Conservation (phyloP, 345 rosid genomes). For the Aethionema arabicum region DNA sequence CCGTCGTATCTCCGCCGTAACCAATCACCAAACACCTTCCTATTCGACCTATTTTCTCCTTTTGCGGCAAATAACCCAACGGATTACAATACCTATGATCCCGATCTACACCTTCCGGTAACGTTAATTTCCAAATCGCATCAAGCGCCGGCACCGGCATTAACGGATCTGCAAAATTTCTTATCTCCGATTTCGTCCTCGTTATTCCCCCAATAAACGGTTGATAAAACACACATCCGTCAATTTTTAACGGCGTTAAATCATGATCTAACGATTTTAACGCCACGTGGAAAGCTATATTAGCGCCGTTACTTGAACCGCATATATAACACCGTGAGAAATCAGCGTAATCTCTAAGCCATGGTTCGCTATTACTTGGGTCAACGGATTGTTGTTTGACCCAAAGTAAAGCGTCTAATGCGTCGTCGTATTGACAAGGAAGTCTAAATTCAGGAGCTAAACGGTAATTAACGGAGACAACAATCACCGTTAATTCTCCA, state of each 20-base stretch:
- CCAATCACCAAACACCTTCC: conserved; percentile 43
- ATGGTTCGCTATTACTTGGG: conserved; percentile 32
- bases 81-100: conserved; percentile 46
- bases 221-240: conserved; percentile 37
- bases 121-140: conserved; percentile 33
- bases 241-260: conserved; percentile 37
- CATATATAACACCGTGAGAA: conserved; percentile 39
- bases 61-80: conserved; percentile 29
- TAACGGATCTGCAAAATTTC: conserved; percentile 30
- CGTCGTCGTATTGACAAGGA: conserved; percentile 42
- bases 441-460: conserved; percentile 41
- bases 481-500: conserved; percentile 30
- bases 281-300: conserved; percentile 38
- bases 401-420: conserved; percentile 36
- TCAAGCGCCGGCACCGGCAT: conserved; percentile 42
- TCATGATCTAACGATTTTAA: conserved; percentile 32
- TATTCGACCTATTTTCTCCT: conserved; percentile 27
- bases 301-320: conserved; percentile 44
- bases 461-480: conserved; percentile 40
- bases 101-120: conserved; percentile 37
- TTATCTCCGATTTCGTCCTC: conserved; percentile 32
- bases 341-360: conserved; percentile 43
- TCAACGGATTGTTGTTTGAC: conserved; percentile 36
- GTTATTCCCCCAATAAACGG: conserved; percentile 38
- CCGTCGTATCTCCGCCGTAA: conserved; percentile 34